Evolutionary conservation across 352 stramenopile genomes (phyloP).

Genomic region (Phytophthora quininea): DNA sequence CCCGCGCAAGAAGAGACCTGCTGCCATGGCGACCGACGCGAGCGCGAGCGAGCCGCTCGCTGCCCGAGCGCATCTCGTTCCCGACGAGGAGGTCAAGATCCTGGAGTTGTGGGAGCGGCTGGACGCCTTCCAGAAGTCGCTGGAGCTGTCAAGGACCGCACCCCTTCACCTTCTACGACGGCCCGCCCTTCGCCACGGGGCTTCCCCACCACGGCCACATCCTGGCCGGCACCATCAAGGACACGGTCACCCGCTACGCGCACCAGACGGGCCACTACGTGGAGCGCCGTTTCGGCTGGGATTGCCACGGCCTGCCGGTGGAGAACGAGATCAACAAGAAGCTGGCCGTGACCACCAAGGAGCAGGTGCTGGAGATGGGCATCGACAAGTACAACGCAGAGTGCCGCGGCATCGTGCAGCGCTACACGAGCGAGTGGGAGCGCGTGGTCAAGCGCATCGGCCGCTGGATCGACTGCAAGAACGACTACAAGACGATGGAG

Average conservation of each 20-base stretch:
- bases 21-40: slow-evolving; percentile 11
- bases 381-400: slow-evolving; percentile 99
- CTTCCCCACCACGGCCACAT: slow-evolving; percentile 99
- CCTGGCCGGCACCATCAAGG: slow-evolving; percentile 99
- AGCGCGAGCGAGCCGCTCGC: slow-evolving; percentile 49
- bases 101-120: slow-evolving; percentile 85
- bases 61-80: slow-evolving; percentile 90
- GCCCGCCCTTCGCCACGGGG: slow-evolving; percentile 98
- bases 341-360: slow-evolving; percentile 96
- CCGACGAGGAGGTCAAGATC: slow-evolving; percentile 81
- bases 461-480: slow-evolving; percentile 99
- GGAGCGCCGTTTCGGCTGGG: slow-evolving; percentile 97
- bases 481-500: slow-evolving; percentile 99
- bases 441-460: slow-evolving; percentile 97
- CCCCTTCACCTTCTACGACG: slow-evolving; percentile 99
- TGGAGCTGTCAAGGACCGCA: slow-evolving; percentile 91
- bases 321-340: slow-evolving; percentile 99
- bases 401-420: slow-evolving; percentile 97
- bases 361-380: slow-evolving; percentile 98
- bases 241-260: slow-evolving; percentile 99
- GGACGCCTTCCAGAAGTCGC: slow-evolving; percentile 91
- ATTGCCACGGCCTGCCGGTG: slow-evolving; percentile 99
- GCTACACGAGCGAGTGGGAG: slow-evolving; percentile 99
- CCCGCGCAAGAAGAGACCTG: background rate
- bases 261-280: slow-evolving; percentile 98